Percentiles rank a stretch among this genome's conserved stretches.
Conservation (phyloP, 2,329 filamentous ascomycete species). For the Trichocomaceae sp. region DNA sequence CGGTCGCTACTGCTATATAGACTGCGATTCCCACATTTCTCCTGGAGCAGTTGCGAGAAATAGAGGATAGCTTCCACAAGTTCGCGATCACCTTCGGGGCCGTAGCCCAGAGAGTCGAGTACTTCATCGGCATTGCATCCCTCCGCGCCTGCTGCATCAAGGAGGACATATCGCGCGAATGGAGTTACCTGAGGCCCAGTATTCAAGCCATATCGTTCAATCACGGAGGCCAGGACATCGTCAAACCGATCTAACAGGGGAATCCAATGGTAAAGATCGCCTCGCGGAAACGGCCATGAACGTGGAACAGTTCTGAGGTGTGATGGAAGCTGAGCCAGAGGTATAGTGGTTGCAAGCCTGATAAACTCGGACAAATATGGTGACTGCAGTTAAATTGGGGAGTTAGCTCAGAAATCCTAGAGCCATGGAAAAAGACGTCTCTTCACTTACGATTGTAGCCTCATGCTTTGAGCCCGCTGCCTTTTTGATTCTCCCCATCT, state of each 20-base stretch:
- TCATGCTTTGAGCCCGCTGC: slow-evolving; percentile 47
- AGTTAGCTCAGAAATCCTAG: slow-evolving; percentile 17
- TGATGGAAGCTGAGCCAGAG: slow-evolving; percentile 69
- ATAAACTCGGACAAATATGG: slow-evolving; percentile 81
- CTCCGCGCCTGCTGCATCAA: slow-evolving; percentile 47
- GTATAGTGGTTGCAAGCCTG: slow-evolving; percentile 53
- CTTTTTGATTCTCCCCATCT: slow-evolving; percentile 50
- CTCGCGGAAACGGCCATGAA: slow-evolving; percentile 90
- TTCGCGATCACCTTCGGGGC: slow-evolving; percentile 68
- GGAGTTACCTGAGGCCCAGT: slow-evolving; percentile 72
- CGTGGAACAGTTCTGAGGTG: slow-evolving; percentile 75
- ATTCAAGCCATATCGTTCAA: slow-evolving; percentile 69
- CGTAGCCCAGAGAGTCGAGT: slow-evolving; percentile 57
- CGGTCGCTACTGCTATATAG: slow-evolving; percentile 91
- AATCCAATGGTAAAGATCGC: slow-evolving; percentile 98
- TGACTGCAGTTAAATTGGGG: slow-evolving; percentile 54
- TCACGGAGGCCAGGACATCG: slow-evolving; percentile 74
- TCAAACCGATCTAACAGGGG: slow-evolving; percentile 90
- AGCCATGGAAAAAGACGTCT: neutral
- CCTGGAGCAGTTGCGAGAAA: slow-evolving; percentile 81
- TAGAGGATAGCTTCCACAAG: slow-evolving; percentile 72
- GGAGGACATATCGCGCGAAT: slow-evolving; percentile 49
- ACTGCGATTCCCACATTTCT: slow-evolving; percentile 94
- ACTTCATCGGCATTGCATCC: slow-evolving; percentile 22
- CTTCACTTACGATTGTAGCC: slow-evolving; percentile 42